Conservation (phyloP, 2,329 filamentous ascomycete species). For the Monascus ruber region DNA sequence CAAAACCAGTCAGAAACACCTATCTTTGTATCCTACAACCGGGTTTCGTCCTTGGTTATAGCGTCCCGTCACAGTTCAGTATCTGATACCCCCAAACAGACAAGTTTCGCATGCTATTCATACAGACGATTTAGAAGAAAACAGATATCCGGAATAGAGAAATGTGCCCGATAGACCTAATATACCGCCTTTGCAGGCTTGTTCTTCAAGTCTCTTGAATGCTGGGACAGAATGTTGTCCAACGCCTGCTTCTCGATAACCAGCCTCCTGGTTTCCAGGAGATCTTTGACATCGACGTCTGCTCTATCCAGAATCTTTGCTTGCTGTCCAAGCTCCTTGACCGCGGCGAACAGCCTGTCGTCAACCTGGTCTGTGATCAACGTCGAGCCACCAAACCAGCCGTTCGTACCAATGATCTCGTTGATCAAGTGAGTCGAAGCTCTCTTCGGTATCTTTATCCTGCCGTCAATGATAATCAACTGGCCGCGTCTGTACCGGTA, state of each 20-base stretch:
- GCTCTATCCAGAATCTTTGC: slow-evolving; percentile 57
- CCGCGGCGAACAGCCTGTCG: slow-evolving; percentile 53
- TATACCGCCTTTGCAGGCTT: slow-evolving; percentile 24
- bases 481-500: slow-evolving; percentile 84
- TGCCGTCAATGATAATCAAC: slow-evolving; percentile 72
- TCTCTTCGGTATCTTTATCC: slow-evolving; percentile 52
- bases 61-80: not conserved
- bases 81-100: slow-evolving; percentile 1
- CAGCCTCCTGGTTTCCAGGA: slow-evolving; percentile 72
- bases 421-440: slow-evolving; percentile 47
- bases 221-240: slow-evolving; percentile 58
- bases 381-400: slow-evolving; percentile 62
- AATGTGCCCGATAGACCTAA: slow-evolving; percentile 7
- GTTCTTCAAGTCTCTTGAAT: slow-evolving; percentile 37
- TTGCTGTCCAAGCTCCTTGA: slow-evolving; percentile 53
- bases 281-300: slow-evolving; percentile 93
- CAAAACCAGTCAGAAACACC: too few relatives aligned
- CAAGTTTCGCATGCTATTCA: slow-evolving; percentile 19
- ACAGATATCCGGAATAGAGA: slow-evolving; percentile 6
- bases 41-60: too few relatives aligned
- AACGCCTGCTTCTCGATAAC: slow-evolving; percentile 78
- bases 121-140: slow-evolving; percentile 14
- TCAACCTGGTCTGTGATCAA: slow-evolving; percentile 57
- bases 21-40: too few relatives aligned
- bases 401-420: slow-evolving; percentile 59